Conservation (phyloP, 345 rosid genomes). For the Melaleuca alternifolia region DNA sequence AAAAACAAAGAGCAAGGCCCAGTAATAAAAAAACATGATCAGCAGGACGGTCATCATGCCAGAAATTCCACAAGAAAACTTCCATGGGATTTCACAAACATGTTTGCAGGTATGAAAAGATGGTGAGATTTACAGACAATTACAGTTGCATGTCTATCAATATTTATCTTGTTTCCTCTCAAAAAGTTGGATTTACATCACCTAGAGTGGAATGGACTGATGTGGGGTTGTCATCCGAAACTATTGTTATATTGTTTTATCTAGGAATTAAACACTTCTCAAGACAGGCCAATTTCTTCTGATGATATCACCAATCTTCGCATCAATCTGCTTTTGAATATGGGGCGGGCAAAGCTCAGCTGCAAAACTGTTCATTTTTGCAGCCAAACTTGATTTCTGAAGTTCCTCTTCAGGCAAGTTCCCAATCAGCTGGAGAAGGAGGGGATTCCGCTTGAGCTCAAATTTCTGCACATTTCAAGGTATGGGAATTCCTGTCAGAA, state of each 20-base stretch:
- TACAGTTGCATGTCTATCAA: neutral
- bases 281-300: constrained; percentile 84
- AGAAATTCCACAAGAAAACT: neutral
- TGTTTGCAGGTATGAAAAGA: neutral
- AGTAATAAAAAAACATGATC: neutral
- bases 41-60: neutral
- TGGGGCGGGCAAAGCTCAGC: constrained; percentile 72
- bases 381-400: constrained; percentile 59
- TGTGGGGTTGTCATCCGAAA: neutral
- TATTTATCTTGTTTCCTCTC: neutral
- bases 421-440: constrained; percentile 79
- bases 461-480: constrained; percentile 48
- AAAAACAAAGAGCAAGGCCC: neutral
- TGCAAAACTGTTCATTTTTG: constrained; percentile 71
- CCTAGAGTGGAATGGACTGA: neutral
- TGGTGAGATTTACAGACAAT: neutral
- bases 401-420: constrained; percentile 77
- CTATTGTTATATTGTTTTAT: accelerated
- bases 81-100: neutral
- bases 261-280: constrained; percentile 26
- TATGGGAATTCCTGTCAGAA: neutral
- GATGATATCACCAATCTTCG: constrained; percentile 53
- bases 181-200: neutral
- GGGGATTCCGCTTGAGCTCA: constrained; percentile 72
- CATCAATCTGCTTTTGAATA: constrained; percentile 50